A percentile compares a stretch with the other conserved stretches of the same genome.
Conservation (phyloP, 2,329 filamentous ascomycete genomes). For the Amauroascus verrucosus region DNA sequence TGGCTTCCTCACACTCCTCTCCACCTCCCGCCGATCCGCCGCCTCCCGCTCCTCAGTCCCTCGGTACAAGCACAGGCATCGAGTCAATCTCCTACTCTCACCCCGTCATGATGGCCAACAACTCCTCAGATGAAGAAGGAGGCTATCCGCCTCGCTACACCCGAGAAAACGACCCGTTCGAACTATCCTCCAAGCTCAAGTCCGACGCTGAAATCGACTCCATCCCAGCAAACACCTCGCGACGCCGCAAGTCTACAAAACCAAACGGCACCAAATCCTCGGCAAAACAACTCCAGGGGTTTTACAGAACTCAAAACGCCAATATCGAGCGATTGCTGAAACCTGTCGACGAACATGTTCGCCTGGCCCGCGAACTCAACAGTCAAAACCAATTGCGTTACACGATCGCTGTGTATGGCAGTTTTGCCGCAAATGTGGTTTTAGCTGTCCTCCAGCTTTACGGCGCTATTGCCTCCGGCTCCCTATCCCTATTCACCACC, state of each 20-base stretch:
- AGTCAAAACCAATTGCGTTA: conserved; percentile 64
- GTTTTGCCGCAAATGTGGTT: conserved; percentile 67
- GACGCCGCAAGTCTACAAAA: conserved; percentile 51
- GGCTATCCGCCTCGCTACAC: conserved; percentile 46
- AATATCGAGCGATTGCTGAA: conserved; percentile 88
- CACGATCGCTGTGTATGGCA: conserved; percentile 53
- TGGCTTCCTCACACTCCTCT: neutral
- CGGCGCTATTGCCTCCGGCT: conserved; percentile 73
- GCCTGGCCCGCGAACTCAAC: conserved; percentile 68
- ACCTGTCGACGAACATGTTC: conserved; percentile 80
- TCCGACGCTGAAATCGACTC: conserved; percentile 61
- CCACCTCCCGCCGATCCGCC: neutral
- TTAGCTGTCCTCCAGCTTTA: conserved; percentile 78
- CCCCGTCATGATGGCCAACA: conserved; percentile 15
- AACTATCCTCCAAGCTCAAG: conserved; percentile 68
- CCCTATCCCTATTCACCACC: conserved; percentile 92
- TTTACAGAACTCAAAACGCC: conserved; percentile 86
- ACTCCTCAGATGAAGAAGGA: conserved; percentile 36
- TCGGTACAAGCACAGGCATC: conserved; percentile 35
- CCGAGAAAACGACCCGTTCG: conserved; percentile 66
- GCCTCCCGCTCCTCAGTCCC: conserved; percentile 14
- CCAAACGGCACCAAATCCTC: conserved; percentile 22
- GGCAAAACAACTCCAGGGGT: conserved; percentile 55
- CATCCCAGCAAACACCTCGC: conserved; percentile 65
- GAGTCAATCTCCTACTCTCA: conserved; percentile 22